Evolutionary conservation across 306 rosid genomes (phyloP).

Genomic region (Bauhinia variegata): DNA sequence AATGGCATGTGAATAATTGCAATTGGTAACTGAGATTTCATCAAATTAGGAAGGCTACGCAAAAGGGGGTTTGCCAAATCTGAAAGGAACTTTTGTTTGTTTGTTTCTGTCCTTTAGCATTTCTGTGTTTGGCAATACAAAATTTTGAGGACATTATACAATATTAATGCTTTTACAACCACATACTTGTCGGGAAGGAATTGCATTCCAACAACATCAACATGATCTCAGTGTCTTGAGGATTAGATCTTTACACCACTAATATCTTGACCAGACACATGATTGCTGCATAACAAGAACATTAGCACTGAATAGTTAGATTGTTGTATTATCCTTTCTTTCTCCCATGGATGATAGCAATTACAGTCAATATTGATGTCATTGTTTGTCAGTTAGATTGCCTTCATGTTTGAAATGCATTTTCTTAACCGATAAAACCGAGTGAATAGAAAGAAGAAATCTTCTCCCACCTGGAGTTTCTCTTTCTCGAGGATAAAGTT

Average conservation of each 20-base stretch:
- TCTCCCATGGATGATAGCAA: not conserved
- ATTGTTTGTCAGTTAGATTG: not conserved
- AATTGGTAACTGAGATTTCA: no score
- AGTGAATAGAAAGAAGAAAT: not conserved
- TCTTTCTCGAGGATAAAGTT: not conserved
- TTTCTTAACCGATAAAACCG: not conserved
- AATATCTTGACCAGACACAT: not conserved
- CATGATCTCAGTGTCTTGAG: not conserved
- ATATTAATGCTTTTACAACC: no score
- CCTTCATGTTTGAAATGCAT: not conserved
- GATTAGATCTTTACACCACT: not conserved
- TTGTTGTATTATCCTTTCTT: not conserved
- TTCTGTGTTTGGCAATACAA: no score
- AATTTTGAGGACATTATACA: no score
- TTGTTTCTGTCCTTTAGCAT: no score
- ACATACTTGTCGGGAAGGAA: no score
- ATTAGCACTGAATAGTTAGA: not conserved
- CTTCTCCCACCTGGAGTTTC: not conserved
- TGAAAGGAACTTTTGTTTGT: no score
- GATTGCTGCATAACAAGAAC: not conserved
- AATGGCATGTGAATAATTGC: no score
- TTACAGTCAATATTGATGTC: no score
- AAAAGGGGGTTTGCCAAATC: no score
- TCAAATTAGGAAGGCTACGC: no score
- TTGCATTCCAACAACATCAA: not conserved